Conservation (phyloP, 805 yeast species). For the Phaffomyces antillensis region DNA sequence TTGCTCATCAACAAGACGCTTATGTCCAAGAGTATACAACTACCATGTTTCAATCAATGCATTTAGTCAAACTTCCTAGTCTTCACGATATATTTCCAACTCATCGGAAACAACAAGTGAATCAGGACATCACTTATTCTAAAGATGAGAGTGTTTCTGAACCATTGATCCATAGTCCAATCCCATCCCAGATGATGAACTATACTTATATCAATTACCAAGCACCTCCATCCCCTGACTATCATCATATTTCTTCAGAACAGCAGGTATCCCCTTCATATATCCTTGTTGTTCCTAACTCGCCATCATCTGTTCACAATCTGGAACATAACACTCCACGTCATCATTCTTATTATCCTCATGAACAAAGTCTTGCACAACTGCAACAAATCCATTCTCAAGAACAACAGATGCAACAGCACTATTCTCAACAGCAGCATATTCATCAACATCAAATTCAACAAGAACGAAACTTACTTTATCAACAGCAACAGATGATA, state of each 20-base stretch:
- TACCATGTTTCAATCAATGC: neutral
- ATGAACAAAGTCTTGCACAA: neutral
- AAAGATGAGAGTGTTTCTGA: too few relatives aligned
- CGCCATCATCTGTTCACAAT: neutral
- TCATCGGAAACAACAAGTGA: neutral
- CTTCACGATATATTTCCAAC: constrained; percentile 21
- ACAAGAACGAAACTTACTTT: neutral
- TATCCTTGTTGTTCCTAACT: neutral
- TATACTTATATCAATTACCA: too few relatives aligned
- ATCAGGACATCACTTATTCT: too few relatives aligned
- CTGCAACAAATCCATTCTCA: neutral
- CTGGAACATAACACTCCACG: neutral
- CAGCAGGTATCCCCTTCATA: too few relatives aligned
- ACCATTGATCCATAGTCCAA: neutral
- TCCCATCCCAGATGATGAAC: neutral
- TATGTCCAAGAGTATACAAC: too few relatives aligned
- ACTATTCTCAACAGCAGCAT: neutral
- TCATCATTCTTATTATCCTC: neutral
- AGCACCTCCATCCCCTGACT: too few relatives aligned
- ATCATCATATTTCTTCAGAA: too few relatives aligned
- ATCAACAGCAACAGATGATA: neutral
- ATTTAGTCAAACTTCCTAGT: constrained; percentile 21
- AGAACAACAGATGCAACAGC: neutral
- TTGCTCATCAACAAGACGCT: too few relatives aligned
- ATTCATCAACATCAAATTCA: neutral